Base-by-base conservation (phyloP, 2,329 filamentous ascomycete genomes). In the Neonectria neomacrospora region DNA sequence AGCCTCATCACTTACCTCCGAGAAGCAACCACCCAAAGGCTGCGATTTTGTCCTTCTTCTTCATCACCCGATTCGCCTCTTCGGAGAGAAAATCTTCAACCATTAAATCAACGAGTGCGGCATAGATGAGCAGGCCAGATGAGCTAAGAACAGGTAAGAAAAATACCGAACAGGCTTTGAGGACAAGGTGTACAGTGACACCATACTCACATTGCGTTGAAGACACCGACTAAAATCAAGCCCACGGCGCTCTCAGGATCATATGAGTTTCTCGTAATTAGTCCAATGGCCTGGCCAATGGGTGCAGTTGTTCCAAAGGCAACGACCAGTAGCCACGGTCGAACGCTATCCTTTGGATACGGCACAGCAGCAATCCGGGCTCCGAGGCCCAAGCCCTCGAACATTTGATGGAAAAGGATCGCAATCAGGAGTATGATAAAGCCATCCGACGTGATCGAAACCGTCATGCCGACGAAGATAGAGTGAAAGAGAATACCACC, bases 401-500 rank as follows among this genome's bases (percentile, higher is more conserved):
- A 90, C 67, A 87, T 89, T 71, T 91, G 90, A 73, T 92, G 90
- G 80, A 92, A 92, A 32, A 89, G 79, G 61, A 92, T 91, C 64
- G 90, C 90, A 51, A 91, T 79, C 8, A 92, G 81, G 4, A 92
- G 83, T 26, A 92, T 82, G 59, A 89, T 77, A 75, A 91, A 92
- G 4, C 88, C 86, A 1, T 90, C 87, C 1, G 86, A 86, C 20
- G 89, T 89, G 67, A 92, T 90, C 26, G 88, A 90, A 26, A 92
- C 79, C 0, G 90, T 91, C 83, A 92, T 90, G 61, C 90, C 90
- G 60, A 92, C 90, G 75, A 92, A 92, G 63, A 94, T 85, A 64
- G 88, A 91, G 78, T 94, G 91, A 75, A 94, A 94, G 11, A 94
- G 82, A 67, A 94, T 94, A 64, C 91, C 91, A 60, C 91, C 89